These are phyloP conservation scores for Metschnikowia shivogae DNA, from an alignment of 805 yeast species.

Conservation along the genomic window DNA sequence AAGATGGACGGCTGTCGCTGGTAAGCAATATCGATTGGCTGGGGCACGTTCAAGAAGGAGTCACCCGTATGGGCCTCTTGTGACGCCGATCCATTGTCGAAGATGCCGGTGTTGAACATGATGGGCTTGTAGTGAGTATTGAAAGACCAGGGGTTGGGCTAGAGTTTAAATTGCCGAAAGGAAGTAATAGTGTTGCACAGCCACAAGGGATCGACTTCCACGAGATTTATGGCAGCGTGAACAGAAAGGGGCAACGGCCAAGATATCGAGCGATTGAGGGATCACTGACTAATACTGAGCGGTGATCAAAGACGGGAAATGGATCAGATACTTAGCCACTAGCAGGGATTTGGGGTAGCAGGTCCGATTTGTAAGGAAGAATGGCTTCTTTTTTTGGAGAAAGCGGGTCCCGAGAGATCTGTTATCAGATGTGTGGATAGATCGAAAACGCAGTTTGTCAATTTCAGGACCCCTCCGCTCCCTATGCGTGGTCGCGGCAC, in stretches of 20 bases:
- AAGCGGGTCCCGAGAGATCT: background rate
- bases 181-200: background rate
- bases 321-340: background rate
- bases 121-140: conserved; percentile 1
- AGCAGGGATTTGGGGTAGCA: background rate
- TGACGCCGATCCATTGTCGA: conserved; percentile 28
- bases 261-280: background rate
- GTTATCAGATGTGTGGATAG: background rate
- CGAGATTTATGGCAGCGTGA: background rate
- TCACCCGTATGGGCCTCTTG: conserved; percentile 21
- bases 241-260: background rate
- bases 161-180: background rate
- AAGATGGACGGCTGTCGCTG: conserved; percentile 40
- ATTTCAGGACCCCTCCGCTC: conserved; percentile 6
- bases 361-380: background rate
- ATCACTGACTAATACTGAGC: conserved; percentile 4
- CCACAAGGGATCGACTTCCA: background rate
- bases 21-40: conserved; percentile 43
- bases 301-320: conserved; percentile 1
- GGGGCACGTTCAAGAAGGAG: conserved; percentile 26
- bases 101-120: conserved; percentile 43
- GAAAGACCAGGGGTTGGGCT: background rate
- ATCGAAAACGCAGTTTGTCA: background rate
- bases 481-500: conserved; percentile 2
- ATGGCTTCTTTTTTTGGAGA: background rate